Base-by-base conservation (phyloP, 139 green algal genomes). In the Bryopsis sp. region DNA sequence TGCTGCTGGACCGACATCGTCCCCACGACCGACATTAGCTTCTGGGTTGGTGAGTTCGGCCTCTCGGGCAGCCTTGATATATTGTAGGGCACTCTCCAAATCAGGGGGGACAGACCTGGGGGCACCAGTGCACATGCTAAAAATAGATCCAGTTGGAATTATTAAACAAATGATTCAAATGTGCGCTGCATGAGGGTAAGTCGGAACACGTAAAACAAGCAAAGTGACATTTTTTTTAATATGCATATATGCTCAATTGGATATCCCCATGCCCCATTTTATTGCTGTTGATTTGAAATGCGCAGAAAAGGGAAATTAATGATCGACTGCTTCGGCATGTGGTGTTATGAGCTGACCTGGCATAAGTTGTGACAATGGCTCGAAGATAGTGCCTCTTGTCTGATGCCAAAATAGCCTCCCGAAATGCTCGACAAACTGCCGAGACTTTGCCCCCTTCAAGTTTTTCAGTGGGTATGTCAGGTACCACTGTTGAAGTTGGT, bases 1-100 rank as follows among this genome's bases (percentile, higher is more conserved):
- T 54, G 94, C 37, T 28, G 39, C 61, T 33, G 19, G 34, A 47
- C 33, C 0, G 38, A n/a, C 37, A 22, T 64, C 43, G 24, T 48
- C 8, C 8, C 3, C 58, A 26, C 34, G 31, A 50, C n/a, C 5
- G 43, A 22, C 47, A 35, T 33, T 36, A 26, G 61, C 48, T 36
- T n/a, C 24, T 22, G 22, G 43, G 58, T 47, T 36, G 11, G 67
- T 61, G 34, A 92, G 64, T 39, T 82, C 79, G 0, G 58, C 62
- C 59, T 95, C 86, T 67, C 89, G 89, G 11, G 68, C 64, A 24
- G 76, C 39, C 39, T 86, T 79, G 24, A 96, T 73, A 5, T 73
- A 75, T 0, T 47, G 32, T n/a, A 97, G 81, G 0, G 93, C 90
- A 1, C 38, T 78, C 39, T 88, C 79, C 36, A 96, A 72, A 2